Conservation (phyloP, 345 rosid species). For the Trapa bicornis region DNA sequence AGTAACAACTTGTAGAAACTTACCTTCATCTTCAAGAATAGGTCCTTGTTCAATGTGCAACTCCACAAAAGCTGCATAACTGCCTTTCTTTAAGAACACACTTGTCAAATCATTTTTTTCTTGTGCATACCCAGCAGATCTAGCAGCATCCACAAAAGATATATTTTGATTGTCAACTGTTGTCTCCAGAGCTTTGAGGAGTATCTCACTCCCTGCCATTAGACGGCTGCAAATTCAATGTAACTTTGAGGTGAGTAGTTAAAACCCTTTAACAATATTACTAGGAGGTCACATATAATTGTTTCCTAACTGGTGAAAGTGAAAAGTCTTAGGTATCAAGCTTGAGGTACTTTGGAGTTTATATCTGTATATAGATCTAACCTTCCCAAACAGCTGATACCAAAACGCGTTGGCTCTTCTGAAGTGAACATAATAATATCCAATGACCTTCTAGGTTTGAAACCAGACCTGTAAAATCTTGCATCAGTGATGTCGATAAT, state of each 20-base stretch:
- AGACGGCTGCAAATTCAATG: conserved; percentile 48
- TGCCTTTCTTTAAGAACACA: conserved; percentile 54
- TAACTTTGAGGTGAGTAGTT: neutral
- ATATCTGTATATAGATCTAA: conserved; percentile 12
- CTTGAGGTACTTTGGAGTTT: neutral
- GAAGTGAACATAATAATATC: conserved; percentile 84
- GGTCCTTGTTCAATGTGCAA: conserved; percentile 97
- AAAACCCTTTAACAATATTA: neutral
- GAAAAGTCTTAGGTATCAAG: neutral
- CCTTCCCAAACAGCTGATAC: conserved; percentile 97
- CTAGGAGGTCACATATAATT: neutral
- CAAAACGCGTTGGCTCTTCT: conserved; percentile 94
- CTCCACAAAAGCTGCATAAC: conserved; percentile 75
- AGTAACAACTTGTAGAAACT: neutral
- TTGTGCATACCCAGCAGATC: conserved; percentile 66
- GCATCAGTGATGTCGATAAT: conserved; percentile 4
- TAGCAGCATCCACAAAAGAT: conserved; percentile 71
- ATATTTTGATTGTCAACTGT: conserved; percentile 59
- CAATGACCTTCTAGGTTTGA: conserved; percentile 72
- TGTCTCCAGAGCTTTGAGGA: conserved; percentile 45
- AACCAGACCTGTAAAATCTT: conserved; percentile 47
- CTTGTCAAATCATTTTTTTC: conserved; percentile 42
- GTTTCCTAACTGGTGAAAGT: neutral
- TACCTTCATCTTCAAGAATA: conserved; percentile 79
- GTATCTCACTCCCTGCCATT: conserved; percentile 55